Percentiles rank a stretch among this genome's conserved stretches.
Conservation (phyloP, 2,329 filamentous ascomycete species). For the Lasiodiplodia hormozganensis region DNA sequence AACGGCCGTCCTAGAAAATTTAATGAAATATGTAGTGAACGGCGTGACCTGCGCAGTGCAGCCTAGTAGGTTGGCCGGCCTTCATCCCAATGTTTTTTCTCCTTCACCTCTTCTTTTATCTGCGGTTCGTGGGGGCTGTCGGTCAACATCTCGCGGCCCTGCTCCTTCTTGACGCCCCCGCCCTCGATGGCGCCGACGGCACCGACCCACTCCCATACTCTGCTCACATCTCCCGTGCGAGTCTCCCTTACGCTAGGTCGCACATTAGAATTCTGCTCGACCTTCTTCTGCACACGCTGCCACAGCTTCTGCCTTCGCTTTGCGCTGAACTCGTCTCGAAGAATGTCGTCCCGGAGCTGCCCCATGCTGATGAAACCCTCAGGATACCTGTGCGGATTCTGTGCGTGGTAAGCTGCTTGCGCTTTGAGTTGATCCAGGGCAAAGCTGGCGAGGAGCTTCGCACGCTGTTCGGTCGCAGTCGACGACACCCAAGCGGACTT, state of each 20-base stretch:
- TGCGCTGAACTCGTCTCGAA: slow-evolving; percentile 80
- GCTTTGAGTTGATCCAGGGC: slow-evolving; percentile 82
- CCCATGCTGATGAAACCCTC: slow-evolving; percentile 87
- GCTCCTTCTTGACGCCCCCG: slow-evolving; percentile 32
- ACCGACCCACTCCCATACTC: slow-evolving; percentile 74
- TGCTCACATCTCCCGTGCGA: slow-evolving; percentile 61
- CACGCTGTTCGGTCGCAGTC: slow-evolving; percentile 70
- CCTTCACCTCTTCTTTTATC: slow-evolving; percentile 38
- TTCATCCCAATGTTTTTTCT: slow-evolving; percentile 55
- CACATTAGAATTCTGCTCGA: slow-evolving; percentile 94
- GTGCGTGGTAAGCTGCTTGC: slow-evolving; percentile 80
- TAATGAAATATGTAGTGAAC: slow-evolving; percentile 1
- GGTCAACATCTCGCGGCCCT: slow-evolving; percentile 34
- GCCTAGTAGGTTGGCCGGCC: slow-evolving; percentile 54
- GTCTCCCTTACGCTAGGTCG: slow-evolving; percentile 74
- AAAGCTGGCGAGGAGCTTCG: slow-evolving; percentile 84
- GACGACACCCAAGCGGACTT: slow-evolving; percentile 69
- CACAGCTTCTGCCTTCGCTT: slow-evolving; percentile 81
- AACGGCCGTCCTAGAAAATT: slow-evolving; percentile 24
- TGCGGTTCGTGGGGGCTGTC: slow-evolving; percentile 29
- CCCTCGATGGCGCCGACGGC: slow-evolving; percentile 48
- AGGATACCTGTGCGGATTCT: slow-evolving; percentile 66
- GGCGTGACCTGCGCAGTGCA: background rate
- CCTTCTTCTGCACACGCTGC: slow-evolving; percentile 80
- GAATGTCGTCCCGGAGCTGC: slow-evolving; percentile 88